Conservation (phyloP, 83 land plant genomes). For the Thuja plicata region DNA sequence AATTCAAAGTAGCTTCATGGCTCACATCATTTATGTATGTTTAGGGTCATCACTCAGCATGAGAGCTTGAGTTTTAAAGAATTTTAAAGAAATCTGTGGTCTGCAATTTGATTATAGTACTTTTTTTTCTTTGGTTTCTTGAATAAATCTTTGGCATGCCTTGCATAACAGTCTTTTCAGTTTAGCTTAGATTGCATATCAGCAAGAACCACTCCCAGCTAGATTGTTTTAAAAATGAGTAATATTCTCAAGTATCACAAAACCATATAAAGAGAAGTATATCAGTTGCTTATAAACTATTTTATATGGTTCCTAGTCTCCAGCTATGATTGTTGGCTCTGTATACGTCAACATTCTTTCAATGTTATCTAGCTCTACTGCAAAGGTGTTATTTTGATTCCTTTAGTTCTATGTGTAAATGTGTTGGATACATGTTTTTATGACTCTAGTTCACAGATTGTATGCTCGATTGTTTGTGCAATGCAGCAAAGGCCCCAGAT, state of each 20-base stretch:
- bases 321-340: conserved; percentile 61
- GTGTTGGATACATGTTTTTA: neutral
- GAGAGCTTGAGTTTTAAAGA: neutral
- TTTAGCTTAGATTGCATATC: neutral
- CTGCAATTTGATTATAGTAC: neutral
- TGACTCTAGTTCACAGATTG: neutral
- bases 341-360: conserved; percentile 61
- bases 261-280: neutral
- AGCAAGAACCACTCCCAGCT: neutral
- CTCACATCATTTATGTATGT: neutral
- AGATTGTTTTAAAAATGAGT: too few relatives aligned
- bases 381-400: conserved; percentile 27
- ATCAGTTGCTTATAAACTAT: neutral
- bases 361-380: conserved; percentile 59
- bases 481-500: conserved; percentile 84
- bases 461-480: neutral
- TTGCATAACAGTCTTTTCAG: neutral
- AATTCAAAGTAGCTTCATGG: neutral
- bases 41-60: neutral
- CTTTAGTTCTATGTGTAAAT: neutral
- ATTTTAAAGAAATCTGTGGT: neutral
- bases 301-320: conserved; percentile 58
- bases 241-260: too few relatives aligned
- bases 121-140: neutral
- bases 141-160: neutral